Percentiles rank a stretch among this genome's conserved stretches.
These are phyloP conservation scores for Macrotyloma uniflorum DNA, from an alignment of 306 rosid genomes.

Conservation along the genomic window DNA sequence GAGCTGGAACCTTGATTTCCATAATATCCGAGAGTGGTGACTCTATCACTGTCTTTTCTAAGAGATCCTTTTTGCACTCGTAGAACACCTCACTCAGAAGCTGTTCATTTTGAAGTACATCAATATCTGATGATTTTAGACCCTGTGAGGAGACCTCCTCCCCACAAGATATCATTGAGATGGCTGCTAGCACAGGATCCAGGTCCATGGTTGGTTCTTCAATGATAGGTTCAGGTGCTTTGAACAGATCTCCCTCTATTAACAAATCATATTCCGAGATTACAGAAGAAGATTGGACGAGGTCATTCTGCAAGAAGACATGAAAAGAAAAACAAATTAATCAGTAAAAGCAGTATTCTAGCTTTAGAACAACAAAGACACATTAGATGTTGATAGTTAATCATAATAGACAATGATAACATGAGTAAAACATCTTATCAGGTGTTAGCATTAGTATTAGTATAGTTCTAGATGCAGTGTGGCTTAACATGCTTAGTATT, in stretches of 20 bases:
- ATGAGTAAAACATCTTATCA: not conserved
- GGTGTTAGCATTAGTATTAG: not conserved
- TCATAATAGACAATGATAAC: not conserved
- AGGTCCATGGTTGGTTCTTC: conserved; percentile 62
- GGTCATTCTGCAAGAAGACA: conserved; percentile 55
- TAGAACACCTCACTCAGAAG: conserved; percentile 80
- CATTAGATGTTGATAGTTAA: not conserved
- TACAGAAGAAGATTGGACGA: conserved; percentile 58
- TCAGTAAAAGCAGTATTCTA: not conserved
- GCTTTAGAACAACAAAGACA: not conserved
- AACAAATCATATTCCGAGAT: conserved; percentile 80
- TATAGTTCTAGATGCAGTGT: conserved; percentile 2
- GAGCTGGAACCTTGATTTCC: conserved; percentile 66
- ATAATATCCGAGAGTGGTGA: conserved; percentile 60
- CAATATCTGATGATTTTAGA: conserved; percentile 68
- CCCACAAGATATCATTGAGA: conserved; percentile 82
- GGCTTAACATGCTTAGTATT: not conserved
- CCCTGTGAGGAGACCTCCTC: conserved; percentile 71
- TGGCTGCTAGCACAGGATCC: conserved; percentile 68
- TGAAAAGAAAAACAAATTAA: not conserved
- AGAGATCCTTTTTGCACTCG: conserved; percentile 75
- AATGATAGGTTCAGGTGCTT: conserved; percentile 84
- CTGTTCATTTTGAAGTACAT: conserved; percentile 77
- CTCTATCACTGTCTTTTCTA: conserved; percentile 67
- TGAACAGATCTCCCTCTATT: conserved; percentile 88